Conservation (phyloP, 2,329 filamentous ascomycete species). For the Trichoderma hamatum region DNA sequence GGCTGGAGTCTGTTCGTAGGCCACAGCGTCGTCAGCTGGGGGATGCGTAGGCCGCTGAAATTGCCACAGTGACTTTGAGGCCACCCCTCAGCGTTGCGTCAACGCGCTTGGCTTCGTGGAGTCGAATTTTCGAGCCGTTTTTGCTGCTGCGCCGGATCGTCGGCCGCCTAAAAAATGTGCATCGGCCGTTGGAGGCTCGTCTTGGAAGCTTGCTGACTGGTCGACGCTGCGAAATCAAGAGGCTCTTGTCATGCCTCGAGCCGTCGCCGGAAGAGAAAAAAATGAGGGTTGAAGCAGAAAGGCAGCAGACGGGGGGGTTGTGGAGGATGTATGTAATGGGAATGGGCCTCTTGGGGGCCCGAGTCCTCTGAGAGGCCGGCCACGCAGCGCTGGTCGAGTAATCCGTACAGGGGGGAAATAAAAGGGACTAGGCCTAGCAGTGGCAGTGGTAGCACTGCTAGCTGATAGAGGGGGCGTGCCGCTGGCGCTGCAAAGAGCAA, state of each 20-base stretch:
- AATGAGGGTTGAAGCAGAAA: slow-evolving; percentile 13
- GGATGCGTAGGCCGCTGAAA: slow-evolving; percentile 35
- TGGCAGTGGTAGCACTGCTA: slow-evolving; percentile 16
- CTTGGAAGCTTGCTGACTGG: slow-evolving; percentile 14
- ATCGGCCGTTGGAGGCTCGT: not conserved
- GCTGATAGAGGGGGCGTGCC: slow-evolving; percentile 29
- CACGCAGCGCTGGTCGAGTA: slow-evolving; percentile 4
- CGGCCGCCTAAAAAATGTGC: not conserved
- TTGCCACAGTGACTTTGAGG: slow-evolving; percentile 28
- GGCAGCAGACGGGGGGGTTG: slow-evolving; percentile 23
- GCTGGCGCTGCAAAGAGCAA: slow-evolving; percentile 21
- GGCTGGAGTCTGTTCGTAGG: slow-evolving; percentile 28
- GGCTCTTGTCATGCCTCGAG: slow-evolving; percentile 15
- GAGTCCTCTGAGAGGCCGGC: not conserved
- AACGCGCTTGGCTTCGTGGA: not conserved
- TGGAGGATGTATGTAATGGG: slow-evolving; percentile 21
- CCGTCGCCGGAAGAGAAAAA: not conserved
- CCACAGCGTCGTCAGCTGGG: slow-evolving; percentile 36
- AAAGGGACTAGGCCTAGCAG: slow-evolving; percentile 28
- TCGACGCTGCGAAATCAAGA: slow-evolving; percentile 8
- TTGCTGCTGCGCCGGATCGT: not conserved
- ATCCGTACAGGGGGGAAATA: slow-evolving; percentile 35
- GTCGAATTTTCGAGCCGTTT: not conserved
- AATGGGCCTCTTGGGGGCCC: slow-evolving; percentile 22
- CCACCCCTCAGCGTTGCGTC: slow-evolving; percentile 26